These are phyloP conservation scores for Chaetomium sp. DNA, from an alignment of 2,329 filamentous ascomycete genomes.

Conservation along the genomic window DNA sequence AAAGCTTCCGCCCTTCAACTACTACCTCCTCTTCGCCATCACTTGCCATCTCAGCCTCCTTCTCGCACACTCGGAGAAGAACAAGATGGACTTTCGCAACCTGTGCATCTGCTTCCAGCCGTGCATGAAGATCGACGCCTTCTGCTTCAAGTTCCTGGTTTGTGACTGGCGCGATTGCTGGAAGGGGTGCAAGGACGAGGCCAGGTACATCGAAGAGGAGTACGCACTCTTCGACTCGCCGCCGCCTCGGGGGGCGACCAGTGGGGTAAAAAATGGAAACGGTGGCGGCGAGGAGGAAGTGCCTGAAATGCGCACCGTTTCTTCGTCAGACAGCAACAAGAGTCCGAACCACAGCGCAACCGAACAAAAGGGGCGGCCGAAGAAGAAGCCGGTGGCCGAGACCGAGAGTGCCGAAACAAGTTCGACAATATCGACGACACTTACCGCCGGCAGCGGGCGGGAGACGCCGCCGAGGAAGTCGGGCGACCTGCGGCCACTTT, in stretches of 20 bases:
- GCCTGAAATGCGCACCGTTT: constrained; percentile 59
- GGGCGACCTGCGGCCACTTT: constrained; percentile 58
- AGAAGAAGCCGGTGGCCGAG: constrained; percentile 48
- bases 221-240: constrained; percentile 62
- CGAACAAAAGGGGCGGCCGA: constrained; percentile 42
- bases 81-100: constrained; percentile 98
- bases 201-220: constrained; percentile 72
- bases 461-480: constrained; percentile 43
- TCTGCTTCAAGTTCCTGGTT: constrained; percentile 93
- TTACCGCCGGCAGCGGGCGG: constrained; percentile 50
- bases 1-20: constrained; percentile 93
- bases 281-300: constrained; percentile 24
- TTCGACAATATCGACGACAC: constrained; percentile 49
- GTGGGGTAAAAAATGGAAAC: constrained; percentile 23
- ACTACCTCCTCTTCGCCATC: constrained; percentile 95
- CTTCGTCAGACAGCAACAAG: constrained; percentile 68
- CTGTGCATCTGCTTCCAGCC: constrained; percentile 97
- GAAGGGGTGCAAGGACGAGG: constrained; percentile 93
- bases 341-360: constrained; percentile 44
- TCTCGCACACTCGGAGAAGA: constrained; percentile 88
- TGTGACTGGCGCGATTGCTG: constrained; percentile 96
- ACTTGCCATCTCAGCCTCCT: constrained; percentile 93
- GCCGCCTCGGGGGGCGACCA: constrained; percentile 44
- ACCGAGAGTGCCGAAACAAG: constrained; percentile 50
- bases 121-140: constrained; percentile 93